Evolutionary conservation across 352 stramenopile genomes (phyloP), one percentile per base, ranked within the genome.

Genomic region (Plasmopara muralis): DNA sequence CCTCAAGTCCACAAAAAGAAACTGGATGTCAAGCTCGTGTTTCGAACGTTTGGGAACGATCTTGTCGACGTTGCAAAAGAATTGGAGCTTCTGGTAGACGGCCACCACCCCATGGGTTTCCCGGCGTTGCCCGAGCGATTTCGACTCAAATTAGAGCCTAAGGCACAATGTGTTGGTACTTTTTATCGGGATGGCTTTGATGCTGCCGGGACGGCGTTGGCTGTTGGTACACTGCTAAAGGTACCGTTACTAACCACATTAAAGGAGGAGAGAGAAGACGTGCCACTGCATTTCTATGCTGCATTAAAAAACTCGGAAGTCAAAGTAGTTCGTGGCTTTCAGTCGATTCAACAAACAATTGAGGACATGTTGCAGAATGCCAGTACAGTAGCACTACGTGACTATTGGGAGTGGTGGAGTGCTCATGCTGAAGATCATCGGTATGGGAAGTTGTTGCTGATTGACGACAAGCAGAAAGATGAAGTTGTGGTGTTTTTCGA

Each of bases 401-500:
- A 93, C 50, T 91, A 90, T 61, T 92, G 75, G 74, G 82, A 92
- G 60, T 90, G 79, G 77, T 92, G 82, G 82, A 88, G 77, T 39
- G 72, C 77, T 4, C 83, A 93, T 53, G 83, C 77, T 28, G 83
- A 93, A 53, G 54, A 68, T 37, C 69, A 64, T 31, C 76, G 89
- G 53, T 91, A 87, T 57, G 83, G 83, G 46, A 93, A 89, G 54
- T 50, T 89, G 25, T 57, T 91, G 53, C 57, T 92, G 0, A 55
- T 92, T 9, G 57, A 65, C 13, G 47, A 55, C 33, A 52, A 50
- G n/a, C 44, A 53, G n/a, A 12, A 47, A 12, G 43, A 28, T 34
- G 58, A 75, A 0, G 16, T 65, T 1, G 38, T 43, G 3, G 63
- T 88, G 28, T 92, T 90, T 54, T 84, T 90, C 52, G 82, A 92